Evolutionary conservation across 2,329 filamentous ascomycete genomes (phyloP).

Genomic region (Diaporthe longicolla): DNA sequence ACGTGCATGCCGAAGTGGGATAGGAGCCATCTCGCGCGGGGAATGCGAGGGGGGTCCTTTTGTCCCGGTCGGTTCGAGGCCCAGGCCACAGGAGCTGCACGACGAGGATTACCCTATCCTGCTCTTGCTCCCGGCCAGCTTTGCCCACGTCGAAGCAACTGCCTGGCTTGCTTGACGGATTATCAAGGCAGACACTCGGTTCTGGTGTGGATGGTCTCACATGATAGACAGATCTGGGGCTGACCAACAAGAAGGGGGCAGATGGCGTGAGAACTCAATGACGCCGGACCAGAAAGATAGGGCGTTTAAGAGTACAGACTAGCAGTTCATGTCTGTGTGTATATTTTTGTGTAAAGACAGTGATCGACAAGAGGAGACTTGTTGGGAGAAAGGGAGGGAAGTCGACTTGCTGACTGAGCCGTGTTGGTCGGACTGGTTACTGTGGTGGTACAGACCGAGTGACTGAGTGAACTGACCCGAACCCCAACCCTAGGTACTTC

Average conservation of each 20-base stretch:
- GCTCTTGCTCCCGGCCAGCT: not conserved
- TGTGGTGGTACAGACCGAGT: no score
- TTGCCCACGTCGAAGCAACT: not conserved
- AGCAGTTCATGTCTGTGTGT: not conserved
- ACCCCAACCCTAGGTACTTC: slow-evolving; percentile 21
- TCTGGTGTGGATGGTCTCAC: not conserved
- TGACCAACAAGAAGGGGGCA: not conserved
- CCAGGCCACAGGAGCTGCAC: not conserved
- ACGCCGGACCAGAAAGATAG: not conserved
- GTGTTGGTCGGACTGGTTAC: no score
- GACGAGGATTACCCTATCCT: not conserved
- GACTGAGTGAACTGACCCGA: no score
- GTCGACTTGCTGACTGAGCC: not conserved
- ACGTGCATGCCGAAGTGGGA: slow-evolving; percentile 29
- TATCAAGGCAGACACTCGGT: not conserved
- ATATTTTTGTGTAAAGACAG: slow-evolving; percentile 3
- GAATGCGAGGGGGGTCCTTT: slow-evolving; percentile 15
- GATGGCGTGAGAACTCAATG: not conserved
- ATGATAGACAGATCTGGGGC: not conserved
- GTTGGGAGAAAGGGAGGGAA: slow-evolving; percentile 28
- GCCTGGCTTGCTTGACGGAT: not conserved
- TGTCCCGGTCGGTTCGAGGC: not conserved
- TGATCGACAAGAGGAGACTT: slow-evolving; percentile 6
- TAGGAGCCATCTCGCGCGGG: slow-evolving; percentile 16
- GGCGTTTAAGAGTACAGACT: not conserved